phyloP scores from a whole-genome alignment of 768 basidiomycete genomes.

The Daedaleopsis nitida region DNA sequence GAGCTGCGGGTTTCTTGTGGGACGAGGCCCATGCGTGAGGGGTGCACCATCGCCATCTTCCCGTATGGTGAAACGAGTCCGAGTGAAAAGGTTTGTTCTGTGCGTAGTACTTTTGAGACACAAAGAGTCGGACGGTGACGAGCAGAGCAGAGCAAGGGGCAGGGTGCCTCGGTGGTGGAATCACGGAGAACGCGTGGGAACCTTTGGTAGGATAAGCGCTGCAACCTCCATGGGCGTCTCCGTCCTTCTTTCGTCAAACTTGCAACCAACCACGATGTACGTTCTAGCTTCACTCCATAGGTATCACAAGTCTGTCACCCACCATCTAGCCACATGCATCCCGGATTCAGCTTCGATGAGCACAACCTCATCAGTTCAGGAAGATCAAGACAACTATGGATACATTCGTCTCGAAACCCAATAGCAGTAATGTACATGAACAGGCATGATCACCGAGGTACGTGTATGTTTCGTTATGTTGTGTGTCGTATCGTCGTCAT shows the following conservation, averaged over 20 bases:
- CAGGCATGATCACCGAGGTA: neutral
- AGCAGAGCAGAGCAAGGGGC: neutral
- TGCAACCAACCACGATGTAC: too few relatives aligned
- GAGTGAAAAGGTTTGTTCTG: neutral
- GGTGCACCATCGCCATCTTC: constrained; percentile 72
- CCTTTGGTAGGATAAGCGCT: neutral
- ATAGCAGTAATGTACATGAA: neutral
- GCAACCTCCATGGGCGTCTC: neutral
- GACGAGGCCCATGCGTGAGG: constrained; percentile 69
- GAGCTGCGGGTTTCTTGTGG: constrained; percentile 39
- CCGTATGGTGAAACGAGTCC: neutral
- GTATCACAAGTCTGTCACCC: too few relatives aligned
- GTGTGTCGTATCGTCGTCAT: neutral
- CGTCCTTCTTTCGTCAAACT: too few relatives aligned
- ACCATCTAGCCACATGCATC: too few relatives aligned
- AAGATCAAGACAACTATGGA: neutral
- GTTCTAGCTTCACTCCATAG: too few relatives aligned
- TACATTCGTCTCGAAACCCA: neutral
- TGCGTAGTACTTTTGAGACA: neutral
- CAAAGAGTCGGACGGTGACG: neutral
- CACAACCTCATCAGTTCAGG: too few relatives aligned
- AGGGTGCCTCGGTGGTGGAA: neutral
- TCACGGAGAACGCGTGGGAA: neutral
- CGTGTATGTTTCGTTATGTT: neutral
- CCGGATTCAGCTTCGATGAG: too few relatives aligned